Evolutionary conservation across 345 rosid species (phyloP).

Genomic region (Anacardium occidentale): DNA sequence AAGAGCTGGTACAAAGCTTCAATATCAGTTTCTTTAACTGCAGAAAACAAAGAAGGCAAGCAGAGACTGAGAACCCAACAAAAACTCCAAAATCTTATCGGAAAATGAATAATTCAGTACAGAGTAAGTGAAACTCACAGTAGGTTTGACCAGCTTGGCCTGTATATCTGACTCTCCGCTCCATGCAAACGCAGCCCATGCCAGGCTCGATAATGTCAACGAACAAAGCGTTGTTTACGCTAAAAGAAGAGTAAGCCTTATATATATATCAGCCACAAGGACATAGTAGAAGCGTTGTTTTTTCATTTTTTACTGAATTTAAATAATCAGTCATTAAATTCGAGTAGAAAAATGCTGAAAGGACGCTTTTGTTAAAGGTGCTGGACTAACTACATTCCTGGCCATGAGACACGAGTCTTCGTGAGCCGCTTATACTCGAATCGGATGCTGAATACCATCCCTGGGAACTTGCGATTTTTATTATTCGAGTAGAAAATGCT

Average conservation of each 20-base stretch:
- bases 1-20: conserved; percentile 55
- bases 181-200: conserved; percentile 35
- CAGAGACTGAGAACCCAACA: neutral
- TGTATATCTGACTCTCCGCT: conserved; percentile 21
- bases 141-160: conserved; percentile 24
- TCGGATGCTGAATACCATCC: no score
- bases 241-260: neutral
- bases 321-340: no score
- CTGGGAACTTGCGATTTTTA: no score
- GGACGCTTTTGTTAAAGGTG: neutral
- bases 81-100: neutral
- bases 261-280: neutral
- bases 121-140: conserved; percentile 20
- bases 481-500: no score
- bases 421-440: no score
- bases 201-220: neutral
- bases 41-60: neutral
- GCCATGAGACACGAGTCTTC: no score
- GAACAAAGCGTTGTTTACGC: neutral
- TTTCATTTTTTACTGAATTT: no score
- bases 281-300: neutral
- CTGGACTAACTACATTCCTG: no score
- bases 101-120: neutral
- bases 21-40: conserved; percentile 60
- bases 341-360: no score